Evolutionary conservation across 1,284 basidiomycete species (phyloP).

Genomic region (Moesziomyces parantarcticus): DNA sequence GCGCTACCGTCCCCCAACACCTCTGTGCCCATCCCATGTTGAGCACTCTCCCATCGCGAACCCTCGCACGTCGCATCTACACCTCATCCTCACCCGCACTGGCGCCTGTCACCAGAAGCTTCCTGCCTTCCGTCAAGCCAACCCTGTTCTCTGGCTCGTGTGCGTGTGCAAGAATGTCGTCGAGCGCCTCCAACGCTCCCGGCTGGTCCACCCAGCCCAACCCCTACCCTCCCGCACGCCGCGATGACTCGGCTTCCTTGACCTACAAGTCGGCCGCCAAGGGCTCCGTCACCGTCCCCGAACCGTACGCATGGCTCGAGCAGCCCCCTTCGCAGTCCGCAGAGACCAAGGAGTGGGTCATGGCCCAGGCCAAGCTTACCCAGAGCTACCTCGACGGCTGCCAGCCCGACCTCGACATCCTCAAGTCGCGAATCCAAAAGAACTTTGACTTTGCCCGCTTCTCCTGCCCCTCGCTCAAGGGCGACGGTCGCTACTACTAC

Average conservation of each 20-base stretch:
- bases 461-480: constrained; percentile 60
- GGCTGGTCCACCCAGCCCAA: constrained; percentile 53
- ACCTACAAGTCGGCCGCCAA: constrained; percentile 56
- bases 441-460: constrained; percentile 64
- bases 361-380: constrained; percentile 60
- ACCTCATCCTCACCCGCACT: background rate
- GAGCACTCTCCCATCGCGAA: constrained; percentile 16
- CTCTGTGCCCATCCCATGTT: constrained; percentile 17
- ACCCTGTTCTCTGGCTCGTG: constrained; percentile 2
- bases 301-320: constrained; percentile 67
- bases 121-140: background rate
- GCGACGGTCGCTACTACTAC: constrained; percentile 64
- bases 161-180: constrained; percentile 18
- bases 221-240: constrained; percentile 61
- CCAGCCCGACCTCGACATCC: constrained; percentile 53
- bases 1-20: no score
- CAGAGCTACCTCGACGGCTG: constrained; percentile 52
- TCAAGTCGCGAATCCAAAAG: constrained; percentile 57
- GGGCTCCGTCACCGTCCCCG: constrained; percentile 60
- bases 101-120: background rate
- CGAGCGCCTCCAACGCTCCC: constrained; percentile 32
- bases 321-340: constrained; percentile 58
- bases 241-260: constrained; percentile 53
- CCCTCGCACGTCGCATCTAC: constrained; percentile 8
- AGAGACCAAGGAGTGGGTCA: constrained; percentile 63